These are phyloP conservation scores for Cicer cuneatum DNA, from an alignment of 306 rosid genomes.

Conservation along the genomic window DNA sequence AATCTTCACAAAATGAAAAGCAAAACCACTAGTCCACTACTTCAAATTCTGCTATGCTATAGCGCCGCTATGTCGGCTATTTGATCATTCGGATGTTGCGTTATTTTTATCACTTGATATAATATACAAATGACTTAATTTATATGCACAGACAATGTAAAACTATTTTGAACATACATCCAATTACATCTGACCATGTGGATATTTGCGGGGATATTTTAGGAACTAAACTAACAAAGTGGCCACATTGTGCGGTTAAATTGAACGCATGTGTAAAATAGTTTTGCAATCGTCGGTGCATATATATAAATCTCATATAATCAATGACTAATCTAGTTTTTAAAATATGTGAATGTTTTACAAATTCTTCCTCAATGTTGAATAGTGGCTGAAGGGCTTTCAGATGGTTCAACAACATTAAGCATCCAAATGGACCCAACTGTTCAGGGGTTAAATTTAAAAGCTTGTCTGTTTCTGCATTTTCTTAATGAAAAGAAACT, in stretches of 20 bases:
- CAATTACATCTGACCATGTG: no score
- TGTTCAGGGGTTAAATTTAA: not conserved
- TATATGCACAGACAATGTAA: no score
- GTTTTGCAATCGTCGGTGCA: no score
- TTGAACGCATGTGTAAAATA: no score
- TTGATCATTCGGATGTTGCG: not conserved
- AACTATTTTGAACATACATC: no score
- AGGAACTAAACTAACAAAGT: no score
- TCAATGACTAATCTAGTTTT: not conserved
- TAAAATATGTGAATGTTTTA: not conserved
- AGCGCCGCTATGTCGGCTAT: no score
- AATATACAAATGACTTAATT: not conserved
- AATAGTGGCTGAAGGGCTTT: not conserved
- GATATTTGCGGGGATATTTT: no score
- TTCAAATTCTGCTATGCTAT: no score
- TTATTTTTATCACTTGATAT: not conserved
- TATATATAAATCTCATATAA: not conserved
- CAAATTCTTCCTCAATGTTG: not conserved
- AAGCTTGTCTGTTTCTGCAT: not conserved
- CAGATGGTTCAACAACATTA: constrained; percentile 23
- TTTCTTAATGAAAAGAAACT: not conserved
- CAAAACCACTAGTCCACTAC: not conserved
- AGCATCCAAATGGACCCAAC: not conserved
- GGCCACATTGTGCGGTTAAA: no score
- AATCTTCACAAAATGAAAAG: constrained; percentile 15